Evolutionary conservation across 2,329 filamentous ascomycete genomes (phyloP), one percentile per base, ranked within the genome.

Genomic region (Pseudopyrenochaeta lycopersici): DNA sequence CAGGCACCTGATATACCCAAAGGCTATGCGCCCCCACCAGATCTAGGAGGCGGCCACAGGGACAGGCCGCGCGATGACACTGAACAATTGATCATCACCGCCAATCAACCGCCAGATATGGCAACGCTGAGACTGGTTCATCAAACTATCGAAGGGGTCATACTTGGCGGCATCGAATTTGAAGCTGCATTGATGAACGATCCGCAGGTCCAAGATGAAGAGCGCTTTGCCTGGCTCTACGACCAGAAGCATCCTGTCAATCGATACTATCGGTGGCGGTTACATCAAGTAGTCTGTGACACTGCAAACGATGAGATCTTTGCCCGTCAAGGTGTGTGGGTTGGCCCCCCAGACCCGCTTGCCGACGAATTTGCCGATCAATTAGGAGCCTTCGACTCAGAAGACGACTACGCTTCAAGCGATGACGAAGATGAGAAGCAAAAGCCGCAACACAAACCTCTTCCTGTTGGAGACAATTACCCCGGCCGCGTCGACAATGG

Each of bases 211-310:
- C 91, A 96, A 71, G 84, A 83, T 35, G 91, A 97, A 54, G 91
- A 96, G 73, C 92, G 89, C 62, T 98, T 94, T 88, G 90, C 92
- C 0, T 99, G 93, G 90, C 81, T 99, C 4, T 99, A 91, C 88
- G 90, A 98, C 73, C 17, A 85, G 88, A 61, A 93, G 88, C 72
- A 75, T 32, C 67, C 81, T 84, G 58, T 92, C 87, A 21, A 94
- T 90, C 14, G 96, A 14, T 99, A 93, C 84, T 98, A 98, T 75
- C 88, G 95, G 38, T 98, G 92, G 90, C 87, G 91, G 39, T 71
- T 98, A 39, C 97, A 93, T 90, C 88, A 95, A 64, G 83, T 94
- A 7, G 81, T 94, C n/a, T 92, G 90, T 1, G 88, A 66, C 31
- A 62, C 60, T 6, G 50, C 60, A 3, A 63, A 62, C 33, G 40